Conservation (phyloP, 2,329 filamentous ascomycete species). For the Herpotrichia juniperi region DNA sequence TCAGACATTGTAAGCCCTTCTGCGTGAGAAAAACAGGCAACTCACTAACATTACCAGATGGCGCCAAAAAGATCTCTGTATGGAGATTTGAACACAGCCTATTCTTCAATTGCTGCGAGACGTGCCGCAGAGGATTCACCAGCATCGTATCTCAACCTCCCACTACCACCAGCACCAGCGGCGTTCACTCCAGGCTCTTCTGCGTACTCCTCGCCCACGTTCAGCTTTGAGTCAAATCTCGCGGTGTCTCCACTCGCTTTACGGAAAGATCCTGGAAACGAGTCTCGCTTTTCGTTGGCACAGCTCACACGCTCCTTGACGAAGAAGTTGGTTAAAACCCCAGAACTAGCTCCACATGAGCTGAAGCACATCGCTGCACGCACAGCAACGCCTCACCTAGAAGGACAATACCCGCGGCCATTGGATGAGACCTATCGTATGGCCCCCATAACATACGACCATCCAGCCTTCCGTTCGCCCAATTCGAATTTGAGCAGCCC, state of each 20-base stretch:
- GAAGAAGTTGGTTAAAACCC: conserved; percentile 26
- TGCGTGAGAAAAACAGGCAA: conserved; percentile 2
- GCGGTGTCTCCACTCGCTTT: conserved; percentile 26
- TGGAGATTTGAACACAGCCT: conserved; percentile 34
- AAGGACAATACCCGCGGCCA: conserved; percentile 25
- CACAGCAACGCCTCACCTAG: conserved; percentile 16
- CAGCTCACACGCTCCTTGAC: conserved; percentile 37
- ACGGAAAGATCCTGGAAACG: conserved; percentile 19
- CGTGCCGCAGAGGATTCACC: conserved; percentile 21
- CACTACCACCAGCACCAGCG: conserved; percentile 31
- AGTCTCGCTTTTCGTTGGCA: conserved; percentile 39
- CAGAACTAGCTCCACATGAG: conserved; percentile 24
- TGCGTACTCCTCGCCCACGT: conserved; percentile 30
- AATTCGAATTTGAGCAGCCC: background rate
- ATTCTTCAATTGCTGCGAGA: conserved; percentile 29
- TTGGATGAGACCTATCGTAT: conserved; percentile 22
- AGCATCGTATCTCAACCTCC: conserved; percentile 20
- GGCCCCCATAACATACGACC: background rate
- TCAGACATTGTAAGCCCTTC: conserved; percentile 23
- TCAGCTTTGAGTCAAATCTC: conserved; percentile 29
- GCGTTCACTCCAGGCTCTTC: conserved; percentile 35
- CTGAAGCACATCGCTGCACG: conserved; percentile 26
- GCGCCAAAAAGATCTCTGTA: conserved; percentile 37
- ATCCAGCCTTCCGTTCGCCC: background rate
- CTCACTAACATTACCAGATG: conserved; percentile 28